Conservation (phyloP, 2,329 filamentous ascomycete species). For the Diatrype stigma region DNA sequence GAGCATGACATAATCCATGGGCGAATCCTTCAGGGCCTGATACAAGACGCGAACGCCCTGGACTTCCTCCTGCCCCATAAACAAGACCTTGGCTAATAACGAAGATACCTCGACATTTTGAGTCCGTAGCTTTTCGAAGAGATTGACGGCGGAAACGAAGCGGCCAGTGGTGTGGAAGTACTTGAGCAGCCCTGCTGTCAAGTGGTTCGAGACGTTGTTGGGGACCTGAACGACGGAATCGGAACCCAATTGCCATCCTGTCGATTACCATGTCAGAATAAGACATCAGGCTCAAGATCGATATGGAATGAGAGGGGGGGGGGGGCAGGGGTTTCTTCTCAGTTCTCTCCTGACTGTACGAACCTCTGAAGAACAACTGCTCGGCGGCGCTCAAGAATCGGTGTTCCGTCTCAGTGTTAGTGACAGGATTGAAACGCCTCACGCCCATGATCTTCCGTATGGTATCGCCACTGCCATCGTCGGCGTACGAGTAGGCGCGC, state of each 20-base stretch:
- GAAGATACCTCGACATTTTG: constrained; percentile 94
- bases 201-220: constrained; percentile 92
- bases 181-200: constrained; percentile 87
- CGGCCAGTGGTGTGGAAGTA: constrained; percentile 95
- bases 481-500: constrained; percentile 92
- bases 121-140: constrained; percentile 91
- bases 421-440: constrained; percentile 93
- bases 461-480: constrained; percentile 88
- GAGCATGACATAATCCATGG: constrained; percentile 96
- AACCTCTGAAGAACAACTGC: constrained; percentile 89
- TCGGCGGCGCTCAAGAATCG: constrained; percentile 93
- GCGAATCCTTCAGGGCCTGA: constrained; percentile 81
- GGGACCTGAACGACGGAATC: constrained; percentile 97
- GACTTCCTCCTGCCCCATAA: constrained; percentile 97
- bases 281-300: too few relatives aligned
- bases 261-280: neutral
- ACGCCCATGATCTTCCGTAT: constrained; percentile 98
- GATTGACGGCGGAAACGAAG: constrained; percentile 91
- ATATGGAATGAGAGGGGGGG: too few relatives aligned
- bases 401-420: constrained; percentile 96
- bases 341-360: constrained; percentile 12
- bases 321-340: too few relatives aligned
- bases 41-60: constrained; percentile 85
- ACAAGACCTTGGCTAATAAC: constrained; percentile 81
- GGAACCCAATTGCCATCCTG: constrained; percentile 91